Percentiles rank a stretch among this genome's conserved stretches.
phyloP scores from a whole-genome alignment of 495 filamentous ascomycete species.

The Daldinia grandis region DNA sequence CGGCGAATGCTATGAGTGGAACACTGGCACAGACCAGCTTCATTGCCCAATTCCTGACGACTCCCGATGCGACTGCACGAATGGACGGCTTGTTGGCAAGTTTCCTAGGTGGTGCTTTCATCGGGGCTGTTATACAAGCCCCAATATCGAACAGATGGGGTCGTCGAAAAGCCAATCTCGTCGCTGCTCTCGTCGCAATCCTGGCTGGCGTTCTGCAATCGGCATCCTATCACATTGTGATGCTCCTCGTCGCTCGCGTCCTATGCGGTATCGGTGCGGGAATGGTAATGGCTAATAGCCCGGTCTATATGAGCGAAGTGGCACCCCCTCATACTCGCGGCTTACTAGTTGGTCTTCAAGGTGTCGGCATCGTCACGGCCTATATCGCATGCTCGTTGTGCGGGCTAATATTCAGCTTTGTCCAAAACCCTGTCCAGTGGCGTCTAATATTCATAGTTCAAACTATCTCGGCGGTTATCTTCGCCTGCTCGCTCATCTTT shows the following conservation, averaged over 20 bases:
- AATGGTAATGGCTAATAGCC: conserved; percentile 42
- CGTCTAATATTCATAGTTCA: neutral
- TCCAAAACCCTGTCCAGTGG: neutral
- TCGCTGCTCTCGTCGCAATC: neutral
- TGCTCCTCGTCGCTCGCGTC: conserved; percentile 11
- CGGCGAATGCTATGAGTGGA: neutral
- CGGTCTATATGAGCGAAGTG: conserved; percentile 46
- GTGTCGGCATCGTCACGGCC: neutral
- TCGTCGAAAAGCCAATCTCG: neutral
- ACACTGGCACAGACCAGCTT: neutral
- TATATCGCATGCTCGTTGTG: neutral
- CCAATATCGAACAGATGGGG: neutral
- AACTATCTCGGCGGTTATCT: neutral
- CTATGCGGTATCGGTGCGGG: conserved; percentile 41
- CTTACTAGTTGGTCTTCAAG: conserved; percentile 21
- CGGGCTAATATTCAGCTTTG: neutral
- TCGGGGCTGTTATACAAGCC: neutral
- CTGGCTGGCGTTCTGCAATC: neutral
- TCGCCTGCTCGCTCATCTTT: neutral
- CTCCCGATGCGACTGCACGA: neutral
- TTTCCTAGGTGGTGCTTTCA: neutral
- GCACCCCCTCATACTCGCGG: conserved; percentile 42
- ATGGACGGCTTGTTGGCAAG: neutral
- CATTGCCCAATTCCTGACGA: neutral
- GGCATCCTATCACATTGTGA: neutral